Base-by-base conservation (phyloP, 2,329 filamentous ascomycete species). In the Cryphonectria carpinicola region DNA sequence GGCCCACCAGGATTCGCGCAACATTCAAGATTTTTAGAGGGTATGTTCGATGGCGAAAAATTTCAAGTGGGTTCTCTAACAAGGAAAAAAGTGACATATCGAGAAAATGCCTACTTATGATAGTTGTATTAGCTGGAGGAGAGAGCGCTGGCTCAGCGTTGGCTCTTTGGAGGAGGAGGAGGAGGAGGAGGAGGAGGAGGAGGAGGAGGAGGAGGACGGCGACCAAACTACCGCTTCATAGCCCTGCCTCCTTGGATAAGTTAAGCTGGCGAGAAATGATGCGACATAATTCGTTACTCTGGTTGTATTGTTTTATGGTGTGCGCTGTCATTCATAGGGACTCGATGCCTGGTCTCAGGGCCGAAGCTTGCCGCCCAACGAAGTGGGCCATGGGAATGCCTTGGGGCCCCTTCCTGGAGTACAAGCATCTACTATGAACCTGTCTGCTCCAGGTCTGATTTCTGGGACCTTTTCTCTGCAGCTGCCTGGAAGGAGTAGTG, bases 1-100 rank as follows among this genome's bases (percentile, higher is more conserved):
- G 52, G 25, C 7, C 28, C 56, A 35, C 32, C 32, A n/a, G 49
- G 41, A 58, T 64, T 66, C 52, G 37, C 49, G 10, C 25, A 28
- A 52, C 54, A 69, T 62, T 62, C 54, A 67, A 70, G 58, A 63
- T 71, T 66, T 64, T 63, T 49, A 11, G 46, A 49, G 67, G 60
- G 19, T 56, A 67, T 69, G 66, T 66, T 69, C 62, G 70, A 56
- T 49, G 41, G 43, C 14, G 25, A 52, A 56, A 10, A 37, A 17
- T 19, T 14, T 19, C 14, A 52, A 17, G 14, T 64, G 54, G 62
- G 60, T 37, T 62, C 32, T 41, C 52, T 32, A 54, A 25, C 39
- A 22, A 39, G 37, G 10, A 4, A n/a, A 49, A 64, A 64, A 54
- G 54, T 69, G 70, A 71, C 56, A 71, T 39, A 69, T 69, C 70